Conservation (phyloP, 169 alveolate genomes). For the Babesia microti region DNA sequence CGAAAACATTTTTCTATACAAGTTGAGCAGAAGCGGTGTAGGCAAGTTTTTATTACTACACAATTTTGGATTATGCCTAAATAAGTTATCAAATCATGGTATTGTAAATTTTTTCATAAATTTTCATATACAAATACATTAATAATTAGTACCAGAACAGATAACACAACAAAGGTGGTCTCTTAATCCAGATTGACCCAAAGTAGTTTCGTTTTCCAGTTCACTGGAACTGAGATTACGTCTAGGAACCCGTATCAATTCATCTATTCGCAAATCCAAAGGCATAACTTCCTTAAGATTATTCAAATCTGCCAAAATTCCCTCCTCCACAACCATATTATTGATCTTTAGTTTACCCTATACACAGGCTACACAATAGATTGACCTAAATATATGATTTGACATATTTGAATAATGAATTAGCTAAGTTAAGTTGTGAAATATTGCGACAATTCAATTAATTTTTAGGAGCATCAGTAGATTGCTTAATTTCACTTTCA, state of each 20-base stretch:
- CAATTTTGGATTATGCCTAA: constrained; percentile 28
- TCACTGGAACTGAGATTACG: neutral
- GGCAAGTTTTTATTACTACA: constrained; percentile 62
- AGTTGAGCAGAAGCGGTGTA: constrained; percentile 65
- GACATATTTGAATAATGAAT: neutral
- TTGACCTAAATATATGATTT: neutral
- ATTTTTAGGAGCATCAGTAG: too few species aligned
- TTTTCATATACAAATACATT: too few species aligned
- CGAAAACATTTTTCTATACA: constrained; percentile 70
- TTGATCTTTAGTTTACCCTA: too few species aligned
- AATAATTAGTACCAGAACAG: constrained; percentile 31
- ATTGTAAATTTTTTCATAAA: too few species aligned
- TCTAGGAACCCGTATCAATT: constrained; percentile 19
- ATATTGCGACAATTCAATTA: neutral
- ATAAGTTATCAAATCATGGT: too few species aligned
- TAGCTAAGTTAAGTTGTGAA: neutral
- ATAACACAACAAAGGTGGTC: constrained; percentile 24
- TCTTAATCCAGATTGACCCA: constrained; percentile 13
- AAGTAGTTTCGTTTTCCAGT: constrained; percentile 1
- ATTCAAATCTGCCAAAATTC: neutral
- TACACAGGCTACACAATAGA: too few species aligned
- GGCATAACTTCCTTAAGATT: constrained; percentile 3
- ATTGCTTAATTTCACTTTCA: too few species aligned
- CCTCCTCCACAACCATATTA: constrained; percentile 4
- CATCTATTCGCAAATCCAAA: constrained; percentile 6